These are phyloP conservation scores for Aspergillus hancockii DNA, from an alignment of 495 filamentous ascomycete genomes.

Conservation along the genomic window DNA sequence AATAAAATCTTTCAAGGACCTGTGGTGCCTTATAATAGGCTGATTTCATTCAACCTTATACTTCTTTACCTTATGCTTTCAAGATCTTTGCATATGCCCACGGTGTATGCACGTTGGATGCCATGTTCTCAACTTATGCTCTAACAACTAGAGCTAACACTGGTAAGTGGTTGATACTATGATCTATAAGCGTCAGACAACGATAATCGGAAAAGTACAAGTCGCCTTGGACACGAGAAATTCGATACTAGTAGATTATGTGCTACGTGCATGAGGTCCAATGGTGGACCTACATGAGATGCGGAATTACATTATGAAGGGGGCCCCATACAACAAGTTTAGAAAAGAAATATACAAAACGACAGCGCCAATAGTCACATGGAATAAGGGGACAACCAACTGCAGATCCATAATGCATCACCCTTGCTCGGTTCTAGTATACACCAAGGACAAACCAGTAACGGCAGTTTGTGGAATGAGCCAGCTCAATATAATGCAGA, in stretches of 20 bases:
- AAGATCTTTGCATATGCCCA: too few relatives aligned
- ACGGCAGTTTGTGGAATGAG: conserved; percentile 17
- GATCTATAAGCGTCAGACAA: too few relatives aligned
- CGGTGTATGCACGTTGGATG: too few relatives aligned
- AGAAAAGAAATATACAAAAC: conserved; percentile 7
- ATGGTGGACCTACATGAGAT: neutral
- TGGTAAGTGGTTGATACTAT: too few relatives aligned
- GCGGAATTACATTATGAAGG: conserved; percentile 5
- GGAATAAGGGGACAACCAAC: conserved; percentile 7
- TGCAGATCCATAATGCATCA: conserved; percentile 18
- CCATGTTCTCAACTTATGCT: too few relatives aligned
- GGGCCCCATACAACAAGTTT: neutral
- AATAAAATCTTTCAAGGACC: too few relatives aligned
- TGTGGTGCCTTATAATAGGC: too few relatives aligned
- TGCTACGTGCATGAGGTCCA: neutral
- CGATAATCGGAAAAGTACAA: too few relatives aligned
- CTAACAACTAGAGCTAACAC: too few relatives aligned
- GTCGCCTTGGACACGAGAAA: neutral
- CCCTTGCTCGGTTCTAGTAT: conserved; percentile 29
- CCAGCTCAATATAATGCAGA: conserved; percentile 30
- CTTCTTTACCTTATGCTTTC: too few relatives aligned
- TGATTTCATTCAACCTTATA: too few relatives aligned
- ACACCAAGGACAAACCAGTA: conserved; percentile 32
- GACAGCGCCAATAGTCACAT: conserved; percentile 15
- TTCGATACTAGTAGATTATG: neutral